Conservation (phyloP, 2,329 filamentous ascomycete genomes). For the Beauveria rudraprayagi region DNA sequence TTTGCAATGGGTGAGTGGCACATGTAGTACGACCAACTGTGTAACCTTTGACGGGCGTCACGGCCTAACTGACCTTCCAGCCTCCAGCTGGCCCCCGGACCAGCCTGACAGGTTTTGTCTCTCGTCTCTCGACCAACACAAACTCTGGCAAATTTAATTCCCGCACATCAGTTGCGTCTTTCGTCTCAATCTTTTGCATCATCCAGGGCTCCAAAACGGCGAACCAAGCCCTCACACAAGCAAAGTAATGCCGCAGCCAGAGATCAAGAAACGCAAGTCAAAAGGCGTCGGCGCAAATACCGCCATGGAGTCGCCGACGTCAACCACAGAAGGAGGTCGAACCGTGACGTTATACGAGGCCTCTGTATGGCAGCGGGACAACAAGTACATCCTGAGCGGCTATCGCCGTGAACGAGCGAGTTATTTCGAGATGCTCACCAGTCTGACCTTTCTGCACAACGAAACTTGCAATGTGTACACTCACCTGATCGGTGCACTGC, state of each 20-base stretch:
- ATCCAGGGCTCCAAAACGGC: not conserved
- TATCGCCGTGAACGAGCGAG: not conserved
- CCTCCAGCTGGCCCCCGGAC: not conserved
- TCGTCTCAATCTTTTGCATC: not conserved
- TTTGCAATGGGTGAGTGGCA: too few species aligned
- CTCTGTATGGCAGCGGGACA: constrained; percentile 13
- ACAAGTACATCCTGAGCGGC: constrained; percentile 10
- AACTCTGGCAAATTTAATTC: not conserved
- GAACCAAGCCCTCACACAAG: not conserved
- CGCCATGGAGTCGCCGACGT: not conserved
- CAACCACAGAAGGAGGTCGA: not conserved
- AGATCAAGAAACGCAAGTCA: not conserved
- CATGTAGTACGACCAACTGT: too few species aligned
- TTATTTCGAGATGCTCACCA: constrained; percentile 8
- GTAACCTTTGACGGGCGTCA: too few species aligned
- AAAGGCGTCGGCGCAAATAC: not conserved
- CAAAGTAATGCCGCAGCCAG: not conserved
- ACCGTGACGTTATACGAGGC: constrained; percentile 10
- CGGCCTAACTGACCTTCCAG: not conserved
- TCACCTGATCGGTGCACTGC: constrained; percentile 8
- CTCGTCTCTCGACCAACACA: not conserved
- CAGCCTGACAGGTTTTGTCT: not conserved
- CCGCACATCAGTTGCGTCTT: not conserved
- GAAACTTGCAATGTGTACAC: constrained; percentile 12
- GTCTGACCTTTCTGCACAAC: constrained; percentile 10